These are phyloP conservation scores for Talaromyces ruber DNA, from an alignment of 495 filamentous ascomycete species.

Conservation along the genomic window DNA sequence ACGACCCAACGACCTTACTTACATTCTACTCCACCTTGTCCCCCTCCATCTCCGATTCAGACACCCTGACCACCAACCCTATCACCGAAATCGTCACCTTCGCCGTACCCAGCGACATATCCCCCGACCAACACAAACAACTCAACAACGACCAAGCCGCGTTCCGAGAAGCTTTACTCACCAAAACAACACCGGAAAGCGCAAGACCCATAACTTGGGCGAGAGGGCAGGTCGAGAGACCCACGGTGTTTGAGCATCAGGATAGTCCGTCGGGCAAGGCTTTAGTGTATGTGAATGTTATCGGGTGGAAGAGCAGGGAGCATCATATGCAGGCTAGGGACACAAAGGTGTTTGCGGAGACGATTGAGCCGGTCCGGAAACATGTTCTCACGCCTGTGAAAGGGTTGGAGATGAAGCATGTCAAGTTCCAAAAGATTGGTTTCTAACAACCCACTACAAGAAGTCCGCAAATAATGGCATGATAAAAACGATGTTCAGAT, in stretches of 20 bases:
- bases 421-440: slow-evolving; percentile 26
- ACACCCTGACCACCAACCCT: slow-evolving; percentile 27
- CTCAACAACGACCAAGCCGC: slow-evolving; percentile 20
- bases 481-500: background rate
- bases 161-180: slow-evolving; percentile 25
- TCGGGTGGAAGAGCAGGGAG: slow-evolving; percentile 50
- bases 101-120: slow-evolving; percentile 20
- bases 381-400: slow-evolving; percentile 24
- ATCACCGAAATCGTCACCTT: slow-evolving; percentile 30
- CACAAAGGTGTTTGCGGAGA: slow-evolving; percentile 33
- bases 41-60: slow-evolving; percentile 20
- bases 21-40: slow-evolving; percentile 25
- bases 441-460: background rate
- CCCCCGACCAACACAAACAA: slow-evolving; percentile 12
- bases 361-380: slow-evolving; percentile 28
- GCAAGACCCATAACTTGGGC: slow-evolving; percentile 30
- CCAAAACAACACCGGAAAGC: slow-evolving; percentile 19
- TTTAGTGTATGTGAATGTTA: slow-evolving; percentile 25
- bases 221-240: slow-evolving; percentile 34
- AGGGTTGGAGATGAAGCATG: slow-evolving; percentile 35
- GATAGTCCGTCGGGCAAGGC: slow-evolving; percentile 27
- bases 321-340: slow-evolving; percentile 38
- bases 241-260: slow-evolving; percentile 26
- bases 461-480: background rate
- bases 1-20: slow-evolving; percentile 6